Conservation (phyloP, 2,329 filamentous ascomycete species). For the Metarhizium brunneum region DNA sequence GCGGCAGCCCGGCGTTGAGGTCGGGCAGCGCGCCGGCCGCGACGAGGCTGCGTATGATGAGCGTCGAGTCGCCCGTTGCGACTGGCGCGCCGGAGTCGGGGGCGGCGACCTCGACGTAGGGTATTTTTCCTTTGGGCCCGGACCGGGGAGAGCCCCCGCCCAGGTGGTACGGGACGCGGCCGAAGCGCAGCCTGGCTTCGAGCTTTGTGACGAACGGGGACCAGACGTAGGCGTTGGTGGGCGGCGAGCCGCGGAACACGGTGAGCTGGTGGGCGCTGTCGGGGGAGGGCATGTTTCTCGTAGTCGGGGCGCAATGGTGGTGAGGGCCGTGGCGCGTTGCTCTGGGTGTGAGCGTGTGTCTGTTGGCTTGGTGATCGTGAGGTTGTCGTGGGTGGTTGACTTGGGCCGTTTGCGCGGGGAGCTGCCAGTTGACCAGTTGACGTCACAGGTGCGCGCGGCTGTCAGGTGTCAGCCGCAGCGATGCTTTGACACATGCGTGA, state of each 20-base stretch:
- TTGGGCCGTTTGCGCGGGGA: too few species aligned
- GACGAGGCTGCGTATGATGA: slow-evolving; percentile 41
- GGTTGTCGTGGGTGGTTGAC: too few species aligned
- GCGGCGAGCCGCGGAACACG: slow-evolving; percentile 41
- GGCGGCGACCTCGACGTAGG: slow-evolving; percentile 34
- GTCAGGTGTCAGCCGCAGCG: too few species aligned
- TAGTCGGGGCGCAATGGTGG: too few species aligned
- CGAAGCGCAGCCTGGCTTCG: slow-evolving; percentile 50
- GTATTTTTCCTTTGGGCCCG: slow-evolving; percentile 50
- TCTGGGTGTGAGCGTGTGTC: too few species aligned
- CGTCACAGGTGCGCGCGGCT: too few species aligned
- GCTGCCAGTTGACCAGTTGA: too few species aligned
- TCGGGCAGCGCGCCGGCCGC: slow-evolving; percentile 32
- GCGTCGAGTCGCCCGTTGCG: slow-evolving; percentile 39
- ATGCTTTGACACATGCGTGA: too few species aligned
- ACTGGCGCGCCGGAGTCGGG: not conserved
- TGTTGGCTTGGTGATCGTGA: too few species aligned
- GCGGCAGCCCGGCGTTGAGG: slow-evolving; percentile 33
- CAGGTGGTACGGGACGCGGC: slow-evolving; percentile 33
- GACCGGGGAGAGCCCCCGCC: slow-evolving; percentile 33
- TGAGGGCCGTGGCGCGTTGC: too few species aligned
- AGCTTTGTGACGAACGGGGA: slow-evolving; percentile 56
- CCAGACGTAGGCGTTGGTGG: slow-evolving; percentile 36
- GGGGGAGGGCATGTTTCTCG: not conserved
- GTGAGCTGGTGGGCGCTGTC: slow-evolving; percentile 7